Evolutionary conservation across 1,139 yeast species (phyloP), one percentile per base, ranked within the genome.

Genomic region (Scheffersomyces stambukii): DNA sequence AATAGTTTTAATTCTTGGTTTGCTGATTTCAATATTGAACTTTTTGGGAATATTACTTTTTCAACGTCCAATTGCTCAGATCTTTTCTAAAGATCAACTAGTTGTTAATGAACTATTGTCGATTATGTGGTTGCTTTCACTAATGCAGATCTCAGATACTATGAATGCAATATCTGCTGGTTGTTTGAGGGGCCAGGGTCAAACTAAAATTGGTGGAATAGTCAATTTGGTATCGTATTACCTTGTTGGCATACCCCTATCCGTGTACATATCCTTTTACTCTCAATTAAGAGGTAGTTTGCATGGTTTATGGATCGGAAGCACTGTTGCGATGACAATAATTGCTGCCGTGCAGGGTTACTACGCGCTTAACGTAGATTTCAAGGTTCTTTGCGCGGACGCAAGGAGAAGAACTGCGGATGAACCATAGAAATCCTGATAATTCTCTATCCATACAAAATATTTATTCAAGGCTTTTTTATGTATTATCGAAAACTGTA

Each of bases 121-220:
- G 4, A 62, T 72, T 8, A 63, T 74, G 68, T 74, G 78, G 58
- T 50, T 70, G 21, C 61, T 75, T 33, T 77, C 80, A 1, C 45
- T 68, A 17, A 71, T 73, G 69, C 80, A 74, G 49, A 54, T 74
- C 11, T 69, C 73, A 19, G 81, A 75, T 49, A 74, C 77, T 2
- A 54, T 71, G 57, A 75, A 74, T 48, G 76, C 79, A 6, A 72
- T 70, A 29, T 69, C 77, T 4, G 80, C 80, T 3, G 81, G 81
- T 3, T 71, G 78, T 38, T 57, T 75, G 26, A 55, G 80, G 37
- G 81, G 81, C n/a, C 79, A 75, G 46, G 80, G 80, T 11, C 68
- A 70, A 43, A 75, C 77, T 13, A 70, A 65, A 41, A 72, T 75
- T 28, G 80, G 80, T 3, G 80, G 80, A 6, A 66, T 70, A 24